Percentiles rank a stretch among this genome's conserved stretches.
phyloP scores from a whole-genome alignment of 495 filamentous ascomycete species.

The Penicillium alfredii region DNA sequence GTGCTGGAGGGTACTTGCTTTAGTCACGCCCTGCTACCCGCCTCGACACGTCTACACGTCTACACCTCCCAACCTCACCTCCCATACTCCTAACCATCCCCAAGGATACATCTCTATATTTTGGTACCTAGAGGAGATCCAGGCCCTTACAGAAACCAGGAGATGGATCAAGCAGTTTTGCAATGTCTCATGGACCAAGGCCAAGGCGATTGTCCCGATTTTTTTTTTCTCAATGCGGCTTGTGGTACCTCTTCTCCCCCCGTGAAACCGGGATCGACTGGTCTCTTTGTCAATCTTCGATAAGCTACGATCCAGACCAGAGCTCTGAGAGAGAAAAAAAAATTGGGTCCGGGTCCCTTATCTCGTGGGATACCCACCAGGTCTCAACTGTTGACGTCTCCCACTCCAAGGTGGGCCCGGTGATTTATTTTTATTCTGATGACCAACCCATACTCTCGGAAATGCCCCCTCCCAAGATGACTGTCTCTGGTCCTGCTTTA shows the following conservation, averaged over 20 bases:
- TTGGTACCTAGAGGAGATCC: not conserved
- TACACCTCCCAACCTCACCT: no score
- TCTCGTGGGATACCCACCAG: slow-evolving; percentile 11
- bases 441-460: no score
- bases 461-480: not conserved
- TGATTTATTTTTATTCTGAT: no score
- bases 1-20: no score
- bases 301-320: slow-evolving; percentile 14
- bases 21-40: no score
- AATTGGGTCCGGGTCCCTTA: not conserved
- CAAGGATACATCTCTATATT: no score
- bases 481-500: slow-evolving; percentile 2
- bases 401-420: no score
- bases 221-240: slow-evolving; percentile 5
- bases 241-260: slow-evolving; percentile 20
- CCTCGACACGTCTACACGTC: no score
- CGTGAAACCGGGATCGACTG: slow-evolving; percentile 25
- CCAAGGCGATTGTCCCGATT: not conserved
- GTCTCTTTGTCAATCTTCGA: slow-evolving; percentile 16
- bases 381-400: no score
- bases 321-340: slow-evolving; percentile 10
- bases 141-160: slow-evolving; percentile 3
- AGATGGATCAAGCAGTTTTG: slow-evolving; percentile 6
- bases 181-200: not conserved
- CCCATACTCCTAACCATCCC: no score